Percentiles rank a stretch among this genome's conserved stretches.
Evolutionary conservation across 2,329 filamentous ascomycete species (phyloP).

Genomic region (Metarhizium anisopliae): DNA sequence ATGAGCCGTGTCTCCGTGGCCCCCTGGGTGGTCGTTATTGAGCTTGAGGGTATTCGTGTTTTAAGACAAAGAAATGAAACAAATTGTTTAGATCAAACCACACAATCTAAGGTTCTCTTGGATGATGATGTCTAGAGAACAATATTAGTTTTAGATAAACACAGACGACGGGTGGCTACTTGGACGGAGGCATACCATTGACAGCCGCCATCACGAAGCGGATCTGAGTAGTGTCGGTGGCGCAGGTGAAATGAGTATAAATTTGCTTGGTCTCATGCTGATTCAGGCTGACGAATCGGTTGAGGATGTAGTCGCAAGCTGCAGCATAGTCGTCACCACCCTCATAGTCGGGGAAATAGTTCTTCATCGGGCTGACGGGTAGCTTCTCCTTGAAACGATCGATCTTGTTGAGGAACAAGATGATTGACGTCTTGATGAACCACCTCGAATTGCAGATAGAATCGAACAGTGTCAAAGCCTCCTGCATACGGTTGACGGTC

Average conservation of each 20-base stretch:
- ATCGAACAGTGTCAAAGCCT: constrained; percentile 78
- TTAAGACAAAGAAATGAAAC: constrained; percentile 19
- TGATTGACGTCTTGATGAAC: constrained; percentile 87
- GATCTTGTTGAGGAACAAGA: constrained; percentile 85
- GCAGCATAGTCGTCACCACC: constrained; percentile 91
- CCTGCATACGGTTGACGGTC: constrained; percentile 91
- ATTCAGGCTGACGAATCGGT: constrained; percentile 96
- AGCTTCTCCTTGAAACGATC: constrained; percentile 85
- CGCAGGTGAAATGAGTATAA: constrained; percentile 99
- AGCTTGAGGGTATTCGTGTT: constrained; percentile 35
- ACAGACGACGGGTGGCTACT: not conserved
- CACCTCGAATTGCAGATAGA: constrained; percentile 82
- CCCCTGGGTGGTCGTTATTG: constrained; percentile 30
- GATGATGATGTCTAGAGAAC: constrained; percentile 83
- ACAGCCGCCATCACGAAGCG: constrained; percentile 99
- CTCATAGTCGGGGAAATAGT: constrained; percentile 87
- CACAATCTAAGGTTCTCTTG: constrained; percentile 97
- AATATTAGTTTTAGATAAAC: constrained; percentile 29
- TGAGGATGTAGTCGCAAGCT: constrained; percentile 97
- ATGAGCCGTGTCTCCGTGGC: constrained; percentile 30
- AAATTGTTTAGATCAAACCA: constrained; percentile 73
- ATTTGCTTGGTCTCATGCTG: constrained; percentile 99
- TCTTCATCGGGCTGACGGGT: constrained; percentile 72
- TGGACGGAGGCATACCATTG: constrained; percentile 61
- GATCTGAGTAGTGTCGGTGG: constrained; percentile 97